A percentile compares a stretch with the other conserved stretches of the same genome.
Conservation (phyloP, 352 stramenopile species). For the Phytophthora quininea region DNA sequence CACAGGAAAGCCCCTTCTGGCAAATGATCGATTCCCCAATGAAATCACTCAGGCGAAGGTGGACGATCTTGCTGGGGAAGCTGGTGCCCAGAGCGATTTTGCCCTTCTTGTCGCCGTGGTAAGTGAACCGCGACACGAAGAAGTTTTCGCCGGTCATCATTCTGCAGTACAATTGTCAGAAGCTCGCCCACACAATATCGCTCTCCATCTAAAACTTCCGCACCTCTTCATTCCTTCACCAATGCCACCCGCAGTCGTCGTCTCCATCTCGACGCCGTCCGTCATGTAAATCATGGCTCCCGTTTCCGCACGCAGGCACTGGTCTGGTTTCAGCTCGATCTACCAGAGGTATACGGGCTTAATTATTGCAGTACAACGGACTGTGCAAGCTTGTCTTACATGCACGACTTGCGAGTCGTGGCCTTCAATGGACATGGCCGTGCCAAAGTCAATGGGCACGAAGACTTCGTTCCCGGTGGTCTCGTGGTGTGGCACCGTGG, state of each 20-base stretch:
- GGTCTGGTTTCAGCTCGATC: slow-evolving; percentile 88
- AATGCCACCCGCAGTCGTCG: slow-evolving; percentile 90
- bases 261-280: slow-evolving; percentile 91
- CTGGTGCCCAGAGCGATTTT: slow-evolving; percentile 91
- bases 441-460: slow-evolving; percentile 85
- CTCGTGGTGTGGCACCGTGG: slow-evolving; percentile 38
- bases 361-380: neutral
- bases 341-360: slow-evolving; percentile 23
- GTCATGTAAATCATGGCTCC: slow-evolving; percentile 97
- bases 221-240: slow-evolving; percentile 87
- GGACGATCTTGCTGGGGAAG: slow-evolving; percentile 91
- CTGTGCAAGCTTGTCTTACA: slow-evolving; percentile 37
- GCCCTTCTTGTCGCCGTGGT: slow-evolving; percentile 63
- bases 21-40: slow-evolving; percentile 87
- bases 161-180: slow-evolving; percentile 29
- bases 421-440: slow-evolving; percentile 77
- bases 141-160: slow-evolving; percentile 86
- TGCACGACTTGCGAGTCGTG: slow-evolving; percentile 88
- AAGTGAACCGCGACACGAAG: slow-evolving; percentile 79
- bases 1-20: slow-evolving; percentile 93
- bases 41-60: slow-evolving; percentile 89
- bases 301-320: slow-evolving; percentile 92
- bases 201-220: slow-evolving; percentile 58
- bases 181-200: neutral
- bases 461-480: slow-evolving; percentile 55